Evolutionary conservation across 345 rosid genomes (phyloP).

Genomic region (Linum lewisii): DNA sequence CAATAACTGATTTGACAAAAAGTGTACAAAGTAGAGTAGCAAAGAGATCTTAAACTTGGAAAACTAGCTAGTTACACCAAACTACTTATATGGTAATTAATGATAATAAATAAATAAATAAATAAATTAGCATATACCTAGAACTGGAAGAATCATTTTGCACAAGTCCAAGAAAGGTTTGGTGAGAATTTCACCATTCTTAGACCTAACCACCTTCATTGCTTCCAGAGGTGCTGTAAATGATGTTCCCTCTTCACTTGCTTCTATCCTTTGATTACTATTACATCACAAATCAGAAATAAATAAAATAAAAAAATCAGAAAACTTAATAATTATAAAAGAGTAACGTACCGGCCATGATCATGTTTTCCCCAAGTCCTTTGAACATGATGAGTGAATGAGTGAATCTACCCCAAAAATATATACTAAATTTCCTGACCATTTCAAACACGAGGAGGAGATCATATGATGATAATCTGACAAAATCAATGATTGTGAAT

Average conservation of each 20-base stretch:
- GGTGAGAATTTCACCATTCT: slow-evolving; percentile 13
- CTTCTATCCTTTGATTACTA: not conserved
- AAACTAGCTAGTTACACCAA: too few relatives aligned
- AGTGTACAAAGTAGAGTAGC: too few relatives aligned
- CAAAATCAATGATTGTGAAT: too few relatives aligned
- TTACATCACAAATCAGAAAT: not conserved
- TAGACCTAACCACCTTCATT: slow-evolving; percentile 12
- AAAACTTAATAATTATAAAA: too few relatives aligned
- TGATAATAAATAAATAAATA: not conserved
- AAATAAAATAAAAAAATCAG: too few relatives aligned
- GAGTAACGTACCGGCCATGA: not conserved
- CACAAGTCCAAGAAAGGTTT: slow-evolving; percentile 18
- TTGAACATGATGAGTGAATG: not conserved
- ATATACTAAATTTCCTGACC: not conserved
- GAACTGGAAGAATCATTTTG: slow-evolving; percentile 17
- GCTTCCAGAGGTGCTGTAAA: slow-evolving; percentile 9
- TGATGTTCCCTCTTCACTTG: slow-evolving; percentile 10
- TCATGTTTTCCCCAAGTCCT: not conserved
- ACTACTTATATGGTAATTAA: not conserved
- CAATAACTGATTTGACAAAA: too few relatives aligned
- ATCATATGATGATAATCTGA: too few relatives aligned
- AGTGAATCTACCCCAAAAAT: not conserved
- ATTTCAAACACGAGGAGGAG: too few relatives aligned
- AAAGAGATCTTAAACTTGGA: too few relatives aligned
- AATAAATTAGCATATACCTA: slow-evolving; percentile 1